These are phyloP conservation scores for Cutaneotrichosporon sp. DNA, from an alignment of 1,284 basidiomycete genomes.

Conservation along the genomic window DNA sequence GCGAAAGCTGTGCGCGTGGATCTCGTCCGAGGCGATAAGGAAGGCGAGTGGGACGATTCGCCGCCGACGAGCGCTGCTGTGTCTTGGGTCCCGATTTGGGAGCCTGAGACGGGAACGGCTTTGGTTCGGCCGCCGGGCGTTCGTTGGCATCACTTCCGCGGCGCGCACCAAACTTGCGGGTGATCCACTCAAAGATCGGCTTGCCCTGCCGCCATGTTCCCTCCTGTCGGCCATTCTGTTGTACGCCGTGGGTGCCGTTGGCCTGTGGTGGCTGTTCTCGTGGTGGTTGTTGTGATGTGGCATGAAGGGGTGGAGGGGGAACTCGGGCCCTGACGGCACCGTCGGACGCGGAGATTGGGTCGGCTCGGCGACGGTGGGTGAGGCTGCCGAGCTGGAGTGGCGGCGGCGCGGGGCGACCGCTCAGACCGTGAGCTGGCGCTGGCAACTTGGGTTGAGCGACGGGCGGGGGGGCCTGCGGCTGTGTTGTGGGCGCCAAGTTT, in stretches of 20 bases:
- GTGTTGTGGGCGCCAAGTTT: neutral
- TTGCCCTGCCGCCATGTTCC: conserved; percentile 47
- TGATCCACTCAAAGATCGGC: conserved; percentile 86
- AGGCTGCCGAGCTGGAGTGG: neutral
- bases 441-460: neutral
- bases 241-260: neutral
- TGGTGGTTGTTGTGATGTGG: too few relatives aligned
- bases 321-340: neutral
- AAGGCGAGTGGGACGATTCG: conserved; percentile 37
- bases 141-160: conserved; percentile 23
- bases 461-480: neutral
- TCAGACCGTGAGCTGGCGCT: neutral
- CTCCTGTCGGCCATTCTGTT: neutral
- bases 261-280: neutral
- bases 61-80: neutral
- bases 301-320: neutral
- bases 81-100: conserved; percentile 1
- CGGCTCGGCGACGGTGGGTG: neutral
- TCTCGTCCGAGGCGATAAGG: neutral
- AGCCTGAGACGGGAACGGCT: neutral
- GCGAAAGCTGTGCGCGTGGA: neutral
- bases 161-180: conserved; percentile 61
- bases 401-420: neutral
- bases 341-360: neutral
- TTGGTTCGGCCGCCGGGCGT: conserved; percentile 1